Evolutionary conservation across 2,329 filamentous ascomycete genomes (phyloP).

Genomic region (Ophidiomyces ophidiicola): DNA sequence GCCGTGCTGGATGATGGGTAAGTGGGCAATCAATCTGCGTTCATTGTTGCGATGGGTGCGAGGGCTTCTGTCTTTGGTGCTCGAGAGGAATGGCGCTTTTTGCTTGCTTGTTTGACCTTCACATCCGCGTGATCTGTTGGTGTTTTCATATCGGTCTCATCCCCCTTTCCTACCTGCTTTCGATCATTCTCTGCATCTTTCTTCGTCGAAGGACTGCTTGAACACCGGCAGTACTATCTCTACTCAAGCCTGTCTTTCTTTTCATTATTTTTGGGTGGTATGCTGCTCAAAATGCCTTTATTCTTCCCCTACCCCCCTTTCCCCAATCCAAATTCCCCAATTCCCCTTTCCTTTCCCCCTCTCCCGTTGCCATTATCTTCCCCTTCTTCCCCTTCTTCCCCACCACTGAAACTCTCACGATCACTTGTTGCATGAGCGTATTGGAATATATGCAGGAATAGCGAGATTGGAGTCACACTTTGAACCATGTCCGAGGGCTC

Average conservation of each 20-base stretch:
- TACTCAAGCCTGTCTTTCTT: too few relatives aligned
- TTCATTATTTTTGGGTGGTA: too few relatives aligned
- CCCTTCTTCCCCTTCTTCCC: neutral
- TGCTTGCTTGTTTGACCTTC: constrained; percentile 8
- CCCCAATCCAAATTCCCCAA: too few relatives aligned
- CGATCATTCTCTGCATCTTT: constrained; percentile 3
- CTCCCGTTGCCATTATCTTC: constrained; percentile 4
- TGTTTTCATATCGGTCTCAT: neutral
- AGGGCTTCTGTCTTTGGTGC: neutral
- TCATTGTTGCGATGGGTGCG: neutral
- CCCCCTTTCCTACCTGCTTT: neutral
- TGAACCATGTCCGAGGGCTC: too few relatives aligned
- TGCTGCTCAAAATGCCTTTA: too few relatives aligned
- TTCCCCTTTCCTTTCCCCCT: neutral
- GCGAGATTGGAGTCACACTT: neutral
- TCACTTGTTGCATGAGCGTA: neutral
- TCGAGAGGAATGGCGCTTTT: constrained; percentile 3
- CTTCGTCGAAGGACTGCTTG: too few relatives aligned
- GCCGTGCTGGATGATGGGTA: constrained; percentile 14
- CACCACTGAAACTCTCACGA: too few relatives aligned
- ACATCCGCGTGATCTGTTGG: neutral
- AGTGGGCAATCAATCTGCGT: constrained; percentile 8
- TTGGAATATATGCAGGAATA: neutral
- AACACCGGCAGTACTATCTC: too few relatives aligned
- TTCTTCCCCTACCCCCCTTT: too few relatives aligned